Evolutionary conservation across 148 eudicot genomes (phyloP).

Genomic region (Chenopodium album): DNA sequence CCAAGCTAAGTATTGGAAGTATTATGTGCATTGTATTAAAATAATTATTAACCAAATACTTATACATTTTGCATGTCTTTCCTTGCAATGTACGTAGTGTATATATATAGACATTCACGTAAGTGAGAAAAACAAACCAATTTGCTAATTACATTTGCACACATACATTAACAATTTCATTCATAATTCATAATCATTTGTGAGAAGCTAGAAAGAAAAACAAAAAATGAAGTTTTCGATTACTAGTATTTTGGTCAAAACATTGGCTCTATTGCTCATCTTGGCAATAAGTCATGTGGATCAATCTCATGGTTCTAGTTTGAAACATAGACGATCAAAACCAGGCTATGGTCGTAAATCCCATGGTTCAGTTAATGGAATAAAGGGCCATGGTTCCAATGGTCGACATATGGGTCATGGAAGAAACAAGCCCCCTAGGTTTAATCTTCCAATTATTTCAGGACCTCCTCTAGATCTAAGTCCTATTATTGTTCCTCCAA

Average conservation of each 20-base stretch:
- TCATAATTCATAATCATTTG: too few relatives aligned
- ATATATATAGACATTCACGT: not conserved
- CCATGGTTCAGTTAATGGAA: not conserved
- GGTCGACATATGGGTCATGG: not conserved
- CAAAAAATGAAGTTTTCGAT: not conserved
- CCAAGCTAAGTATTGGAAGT: not conserved
- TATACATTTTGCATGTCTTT: not conserved
- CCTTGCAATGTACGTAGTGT: not conserved
- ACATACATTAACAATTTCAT: not conserved
- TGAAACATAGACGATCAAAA: not conserved
- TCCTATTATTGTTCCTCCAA: not conserved
- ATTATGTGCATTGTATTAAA: not conserved
- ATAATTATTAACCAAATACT: not conserved
- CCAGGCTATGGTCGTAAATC: not conserved
- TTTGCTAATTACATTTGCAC: not conserved
- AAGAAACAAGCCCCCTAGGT: not conserved
- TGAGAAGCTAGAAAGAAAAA: not conserved
- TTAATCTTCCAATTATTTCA: not conserved
- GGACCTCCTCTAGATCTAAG: not conserved
- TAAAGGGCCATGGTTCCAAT: not conserved
- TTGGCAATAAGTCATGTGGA: constrained; percentile 9
- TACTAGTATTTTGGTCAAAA: not conserved
- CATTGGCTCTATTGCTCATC: constrained; percentile 11
- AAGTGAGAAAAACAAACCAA: not conserved
- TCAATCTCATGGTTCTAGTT: not conserved